Evolutionary conservation across 2,329 filamentous ascomycete genomes (phyloP), one percentile per base, ranked within the genome.

Genomic region (Amphichorda felina): DNA sequence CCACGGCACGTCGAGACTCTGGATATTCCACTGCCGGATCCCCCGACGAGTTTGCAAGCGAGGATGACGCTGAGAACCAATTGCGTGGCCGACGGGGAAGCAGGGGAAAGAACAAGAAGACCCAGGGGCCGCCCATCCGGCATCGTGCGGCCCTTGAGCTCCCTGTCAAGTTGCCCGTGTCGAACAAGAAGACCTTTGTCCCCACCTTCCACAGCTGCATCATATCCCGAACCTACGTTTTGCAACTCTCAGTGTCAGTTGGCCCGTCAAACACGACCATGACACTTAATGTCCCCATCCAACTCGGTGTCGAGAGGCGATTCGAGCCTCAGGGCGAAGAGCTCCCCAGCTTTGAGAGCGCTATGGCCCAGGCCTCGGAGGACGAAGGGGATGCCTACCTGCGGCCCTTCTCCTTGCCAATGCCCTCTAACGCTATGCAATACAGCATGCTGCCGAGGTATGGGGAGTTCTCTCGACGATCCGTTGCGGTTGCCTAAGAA

Each of bases 181-280:
- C 53, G 19, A 64, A 61, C 50, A 65, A 60, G 46, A 70, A 65
- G 49, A 56, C 63, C 8, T 70, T 74, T 43, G 41, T 75, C 16
- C 72, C 72, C 1, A 69, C 68, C 5, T 76, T 75, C 47, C 68
- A 75, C 54, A 68, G 66, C 8, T 76, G 72, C 55, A 64, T 75
- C 49, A 56, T 62, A 26, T 69, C 68, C 7, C 65, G 72, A 18
- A 62, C 64, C n/a, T 76, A 76, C 50, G 60, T 64, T 4, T 47
- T 75, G 21, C 61, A 64, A 43, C 46, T 75, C 5, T 57, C 54
- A 6, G 40, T 75, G 5, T 57, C 57, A 1, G 55, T 59, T 3
- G 63, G 59, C 13, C 54, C 63, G 7, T 52, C 57, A 37, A 63
- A 56, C 45, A 62, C 57, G 4, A 59, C 54, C 34, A 43, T 72